Evolutionary conservation across 2,329 filamentous ascomycete genomes (phyloP).

Genomic region (Sordariomycetes sp.): DNA sequence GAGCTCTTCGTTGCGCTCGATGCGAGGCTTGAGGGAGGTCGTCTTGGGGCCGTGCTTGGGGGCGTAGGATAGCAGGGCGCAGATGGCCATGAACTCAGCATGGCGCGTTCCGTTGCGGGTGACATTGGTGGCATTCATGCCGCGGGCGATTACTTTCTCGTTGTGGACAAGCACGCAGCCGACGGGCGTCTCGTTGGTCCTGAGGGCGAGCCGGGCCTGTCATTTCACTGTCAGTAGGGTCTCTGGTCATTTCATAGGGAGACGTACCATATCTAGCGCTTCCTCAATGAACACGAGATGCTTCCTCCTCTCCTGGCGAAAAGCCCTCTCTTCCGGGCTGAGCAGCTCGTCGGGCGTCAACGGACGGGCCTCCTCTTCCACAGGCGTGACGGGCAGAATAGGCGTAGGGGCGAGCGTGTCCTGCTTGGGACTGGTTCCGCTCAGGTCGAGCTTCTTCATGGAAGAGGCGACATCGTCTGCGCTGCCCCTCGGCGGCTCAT

Average conservation of each 20-base stretch:
- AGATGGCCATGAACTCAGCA: slow-evolving; percentile 86
- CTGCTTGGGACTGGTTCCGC: background rate
- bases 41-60: slow-evolving; percentile 16
- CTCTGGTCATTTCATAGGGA: background rate
- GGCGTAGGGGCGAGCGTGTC: no score
- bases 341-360: slow-evolving; percentile 3
- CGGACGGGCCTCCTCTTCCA: background rate
- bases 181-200: slow-evolving; percentile 86
- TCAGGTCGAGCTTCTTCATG: background rate
- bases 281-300: slow-evolving; percentile 65
- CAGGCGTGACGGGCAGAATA: background rate
- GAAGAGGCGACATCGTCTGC: background rate
- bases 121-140: slow-evolving; percentile 95
- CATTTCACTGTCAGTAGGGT: slow-evolving; percentile 11
- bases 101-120: slow-evolving; percentile 88
- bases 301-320: slow-evolving; percentile 18
- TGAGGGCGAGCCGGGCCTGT: slow-evolving; percentile 76
- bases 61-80: slow-evolving; percentile 39
- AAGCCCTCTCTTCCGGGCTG: slow-evolving; percentile 1
- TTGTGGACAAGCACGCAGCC: slow-evolving; percentile 88
- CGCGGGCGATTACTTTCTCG: slow-evolving; percentile 70
- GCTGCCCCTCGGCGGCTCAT: no score
- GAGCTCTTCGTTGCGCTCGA: slow-evolving; percentile 9
- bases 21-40: slow-evolving; percentile 23
- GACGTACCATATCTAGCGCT: slow-evolving; percentile 72